These are phyloP conservation scores for Athelia sp. DNA, from an alignment of 1,284 basidiomycete species.

Conservation along the genomic window DNA sequence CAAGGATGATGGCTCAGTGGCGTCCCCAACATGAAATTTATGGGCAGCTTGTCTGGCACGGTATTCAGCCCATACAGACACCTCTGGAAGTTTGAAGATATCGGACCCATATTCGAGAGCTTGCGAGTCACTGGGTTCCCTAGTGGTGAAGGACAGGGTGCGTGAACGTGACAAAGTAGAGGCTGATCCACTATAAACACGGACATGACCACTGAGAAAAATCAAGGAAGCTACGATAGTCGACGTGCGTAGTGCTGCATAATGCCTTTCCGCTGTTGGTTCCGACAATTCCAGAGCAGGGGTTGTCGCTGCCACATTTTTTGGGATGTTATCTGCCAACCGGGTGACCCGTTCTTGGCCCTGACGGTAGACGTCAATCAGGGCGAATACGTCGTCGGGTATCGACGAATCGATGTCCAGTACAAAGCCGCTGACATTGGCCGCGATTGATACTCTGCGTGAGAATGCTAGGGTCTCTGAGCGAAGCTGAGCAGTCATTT, in stretches of 20 bases:
- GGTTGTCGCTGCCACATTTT: conserved; percentile 28
- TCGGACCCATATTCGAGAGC: conserved; percentile 50
- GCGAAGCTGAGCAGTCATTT: conserved; percentile 73
- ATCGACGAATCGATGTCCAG: conserved; percentile 82
- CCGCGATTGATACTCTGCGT: conserved; percentile 62
- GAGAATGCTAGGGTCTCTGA: conserved; percentile 45
- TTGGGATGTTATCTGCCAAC: conserved; percentile 47
- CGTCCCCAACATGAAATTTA: conserved; percentile 23
- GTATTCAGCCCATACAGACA: conserved; percentile 85
- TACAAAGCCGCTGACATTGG: conserved; percentile 82
- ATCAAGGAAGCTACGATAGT: conserved; percentile 70
- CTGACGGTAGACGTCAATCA: conserved; percentile 81
- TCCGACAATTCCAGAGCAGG: conserved; percentile 9
- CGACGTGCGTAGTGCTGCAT: conserved; percentile 40
- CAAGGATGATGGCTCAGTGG: conserved; percentile 49
- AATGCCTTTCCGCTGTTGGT: conserved; percentile 22
- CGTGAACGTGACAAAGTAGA: conserved; percentile 31
- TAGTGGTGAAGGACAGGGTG: conserved; percentile 26
- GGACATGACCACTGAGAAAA: conserved; percentile 79
- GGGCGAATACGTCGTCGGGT: conserved; percentile 72
- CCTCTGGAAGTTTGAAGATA: conserved; percentile 68
- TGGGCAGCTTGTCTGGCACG: conserved; percentile 45
- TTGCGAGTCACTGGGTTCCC: conserved; percentile 43
- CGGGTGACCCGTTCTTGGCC: conserved; percentile 75
- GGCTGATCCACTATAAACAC: conserved; percentile 49